These are phyloP conservation scores for Hericium rajendrae DNA, from an alignment of 768 basidiomycete species.

Conservation along the genomic window DNA sequence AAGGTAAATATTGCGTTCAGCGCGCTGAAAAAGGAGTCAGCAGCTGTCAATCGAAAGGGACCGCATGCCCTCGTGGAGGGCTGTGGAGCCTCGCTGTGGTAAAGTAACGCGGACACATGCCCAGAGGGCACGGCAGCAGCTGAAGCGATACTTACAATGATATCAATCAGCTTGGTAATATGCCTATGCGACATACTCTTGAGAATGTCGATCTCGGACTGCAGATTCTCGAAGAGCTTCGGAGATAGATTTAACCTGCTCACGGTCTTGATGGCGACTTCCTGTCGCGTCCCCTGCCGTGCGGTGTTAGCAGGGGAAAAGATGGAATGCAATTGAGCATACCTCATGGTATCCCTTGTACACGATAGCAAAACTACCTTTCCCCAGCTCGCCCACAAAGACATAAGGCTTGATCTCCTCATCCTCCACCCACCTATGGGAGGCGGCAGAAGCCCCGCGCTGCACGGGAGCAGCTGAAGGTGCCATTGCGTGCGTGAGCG, in stretches of 20 bases:
- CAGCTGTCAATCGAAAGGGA: neutral
- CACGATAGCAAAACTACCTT: conserved; percentile 94
- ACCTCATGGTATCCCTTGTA: conserved; percentile 91
- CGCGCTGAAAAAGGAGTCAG: conserved; percentile 34
- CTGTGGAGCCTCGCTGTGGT: too few relatives aligned
- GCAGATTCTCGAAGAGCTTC: conserved; percentile 95
- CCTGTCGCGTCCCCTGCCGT: conserved; percentile 58
- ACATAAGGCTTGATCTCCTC: conserved; percentile 72
- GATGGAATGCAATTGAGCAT: conserved; percentile 18
- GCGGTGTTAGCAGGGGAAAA: neutral
- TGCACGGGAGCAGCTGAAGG: neutral
- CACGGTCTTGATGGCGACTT: conserved; percentile 93
- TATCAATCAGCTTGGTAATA: conserved; percentile 87
- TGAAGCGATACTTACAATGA: conserved; percentile 50
- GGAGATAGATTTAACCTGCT: conserved; percentile 77
- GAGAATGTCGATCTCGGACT: conserved; percentile 94
- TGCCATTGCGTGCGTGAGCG: neutral
- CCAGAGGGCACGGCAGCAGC: neutral
- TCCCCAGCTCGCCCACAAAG: conserved; percentile 67
- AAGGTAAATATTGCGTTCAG: conserved; percentile 78
- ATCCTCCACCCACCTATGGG: conserved; percentile 34
- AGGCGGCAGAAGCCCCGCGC: neutral
- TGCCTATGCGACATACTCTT: conserved; percentile 89
- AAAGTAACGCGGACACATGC: neutral
- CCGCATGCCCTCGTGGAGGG: neutral